Evolutionary conservation across 1,139 yeast genomes (phyloP).

Genomic region (Pichiaceae sp.): DNA sequence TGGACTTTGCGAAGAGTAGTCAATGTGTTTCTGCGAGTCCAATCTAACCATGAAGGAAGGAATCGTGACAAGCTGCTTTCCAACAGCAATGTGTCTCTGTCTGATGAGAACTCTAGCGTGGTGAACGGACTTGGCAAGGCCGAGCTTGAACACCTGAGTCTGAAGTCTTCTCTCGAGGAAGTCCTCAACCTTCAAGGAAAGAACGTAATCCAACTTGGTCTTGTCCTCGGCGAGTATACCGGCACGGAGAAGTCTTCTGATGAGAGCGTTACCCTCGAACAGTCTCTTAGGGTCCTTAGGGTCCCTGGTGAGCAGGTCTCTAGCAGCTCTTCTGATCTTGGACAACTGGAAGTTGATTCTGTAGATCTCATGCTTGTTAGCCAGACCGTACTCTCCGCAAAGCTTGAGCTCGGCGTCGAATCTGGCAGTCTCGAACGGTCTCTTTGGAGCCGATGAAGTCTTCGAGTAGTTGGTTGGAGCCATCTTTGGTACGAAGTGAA

Average conservation of each 20-base stretch:
- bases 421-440: slow-evolving; percentile 99
- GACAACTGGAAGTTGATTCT: slow-evolving; percentile 98
- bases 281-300: slow-evolving; percentile 99
- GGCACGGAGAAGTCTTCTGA: slow-evolving; percentile 94
- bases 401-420: slow-evolving; percentile 98
- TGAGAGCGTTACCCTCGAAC: slow-evolving; percentile 99
- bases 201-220: slow-evolving; percentile 99
- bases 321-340: slow-evolving; percentile 99
- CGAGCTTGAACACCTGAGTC: slow-evolving; percentile 99
- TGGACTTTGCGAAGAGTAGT: slow-evolving; percentile 98
- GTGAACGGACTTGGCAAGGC: slow-evolving; percentile 99
- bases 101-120: slow-evolving; percentile 99
- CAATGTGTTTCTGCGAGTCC: slow-evolving; percentile 99
- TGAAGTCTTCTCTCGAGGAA: slow-evolving; percentile 99
- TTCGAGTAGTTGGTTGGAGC: slow-evolving; percentile 99
- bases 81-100: slow-evolving; percentile 99
- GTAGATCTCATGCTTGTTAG: slow-evolving; percentile 99
- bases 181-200: slow-evolving; percentile 97
- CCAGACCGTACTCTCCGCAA: slow-evolving; percentile 99
- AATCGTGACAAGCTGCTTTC: slow-evolving; percentile 97
- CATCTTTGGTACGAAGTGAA: slow-evolving; percentile 34
- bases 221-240: slow-evolving; percentile 99
- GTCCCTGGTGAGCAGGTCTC: slow-evolving; percentile 99
- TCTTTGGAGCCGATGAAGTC: slow-evolving; percentile 99
- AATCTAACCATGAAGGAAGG: slow-evolving; percentile 99